These are phyloP conservation scores for Ambispora gerdemannii DNA, from an alignment of 192 early-diverging fungal species.

Conservation along the genomic window DNA sequence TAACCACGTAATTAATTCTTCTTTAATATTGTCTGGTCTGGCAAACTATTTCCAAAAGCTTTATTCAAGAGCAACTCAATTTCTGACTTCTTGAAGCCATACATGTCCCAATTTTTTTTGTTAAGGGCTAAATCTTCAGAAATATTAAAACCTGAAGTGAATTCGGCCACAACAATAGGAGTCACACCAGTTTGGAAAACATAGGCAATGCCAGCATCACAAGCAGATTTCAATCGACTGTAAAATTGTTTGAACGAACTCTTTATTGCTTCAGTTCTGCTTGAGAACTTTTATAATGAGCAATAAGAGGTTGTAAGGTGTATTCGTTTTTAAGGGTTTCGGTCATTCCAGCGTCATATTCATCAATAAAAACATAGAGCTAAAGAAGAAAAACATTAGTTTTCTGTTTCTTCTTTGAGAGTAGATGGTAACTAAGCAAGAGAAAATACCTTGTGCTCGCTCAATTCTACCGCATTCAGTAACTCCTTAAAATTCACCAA, in stretches of 20 bases:
- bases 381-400: constrained; percentile 13
- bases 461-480: constrained; percentile 13
- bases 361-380: constrained; percentile 24
- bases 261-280: constrained; percentile 10
- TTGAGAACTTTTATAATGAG: constrained; percentile 5
- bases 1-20: constrained; percentile 21
- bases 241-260: no score
- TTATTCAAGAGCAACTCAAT: constrained; percentile 15
- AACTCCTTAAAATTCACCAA: constrained; percentile 3
- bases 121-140: constrained; percentile 1
- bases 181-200: constrained; percentile 26
- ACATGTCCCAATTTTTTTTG: constrained; percentile 16
- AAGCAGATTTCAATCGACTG: neutral
- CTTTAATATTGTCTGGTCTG: constrained; percentile 16
- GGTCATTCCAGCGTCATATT: constrained; percentile 12
- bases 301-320: neutral
- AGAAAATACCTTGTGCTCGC: constrained; percentile 20
- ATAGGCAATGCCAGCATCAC: constrained; percentile 3
- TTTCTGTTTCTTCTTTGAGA: no score
- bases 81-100: constrained; percentile 27
- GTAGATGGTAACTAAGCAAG: constrained; percentile 4
- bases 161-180: neutral
- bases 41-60: neutral
- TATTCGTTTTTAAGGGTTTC: constrained; percentile 20
- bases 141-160: constrained; percentile 19